Conservation (phyloP, 805 yeast genomes). For the Candida succiphila region DNA sequence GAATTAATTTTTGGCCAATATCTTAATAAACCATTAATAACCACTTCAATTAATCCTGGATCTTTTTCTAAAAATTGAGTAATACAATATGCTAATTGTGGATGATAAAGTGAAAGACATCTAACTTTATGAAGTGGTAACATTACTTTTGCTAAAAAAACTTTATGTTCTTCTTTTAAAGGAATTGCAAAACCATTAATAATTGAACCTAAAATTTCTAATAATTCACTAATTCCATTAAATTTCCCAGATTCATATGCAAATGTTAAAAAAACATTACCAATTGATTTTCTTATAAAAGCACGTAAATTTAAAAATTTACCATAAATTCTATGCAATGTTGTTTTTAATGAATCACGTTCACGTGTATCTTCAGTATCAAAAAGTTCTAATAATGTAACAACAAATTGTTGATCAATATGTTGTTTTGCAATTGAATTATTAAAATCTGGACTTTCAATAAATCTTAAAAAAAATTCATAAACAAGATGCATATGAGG, state of each 20-base stretch:
- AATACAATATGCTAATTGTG: slow-evolving; percentile 94
- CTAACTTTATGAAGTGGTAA: slow-evolving; percentile 90
- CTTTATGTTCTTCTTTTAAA: slow-evolving; percentile 92
- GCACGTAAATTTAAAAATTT: slow-evolving; percentile 85
- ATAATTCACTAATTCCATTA: slow-evolving; percentile 89
- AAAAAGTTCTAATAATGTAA: slow-evolving; percentile 74
- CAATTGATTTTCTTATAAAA: slow-evolving; percentile 83
- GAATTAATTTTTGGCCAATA: slow-evolving; percentile 96
- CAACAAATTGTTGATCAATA: slow-evolving; percentile 84
- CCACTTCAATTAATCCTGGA: slow-evolving; percentile 86
- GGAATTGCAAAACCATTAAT: slow-evolving; percentile 98
- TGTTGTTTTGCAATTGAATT: slow-evolving; percentile 89
- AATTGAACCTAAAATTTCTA: slow-evolving; percentile 92
- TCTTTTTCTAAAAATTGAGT: slow-evolving; percentile 96
- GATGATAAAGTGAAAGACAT: slow-evolving; percentile 83
- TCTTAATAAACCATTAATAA: slow-evolving; percentile 83
- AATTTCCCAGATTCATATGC: slow-evolving; percentile 92
- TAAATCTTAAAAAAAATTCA: slow-evolving; percentile 85
- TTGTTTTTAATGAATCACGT: slow-evolving; percentile 89
- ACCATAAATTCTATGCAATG: slow-evolving; percentile 92
- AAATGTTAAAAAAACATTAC: slow-evolving; percentile 86
- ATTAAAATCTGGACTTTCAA: slow-evolving; percentile 91
- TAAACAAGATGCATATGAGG: slow-evolving; percentile 97
- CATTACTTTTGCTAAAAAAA: slow-evolving; percentile 75
- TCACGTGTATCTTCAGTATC: slow-evolving; percentile 97